phyloP scores from a whole-genome alignment of 2,329 filamentous ascomycete genomes.

The Alternaria infectoria region DNA sequence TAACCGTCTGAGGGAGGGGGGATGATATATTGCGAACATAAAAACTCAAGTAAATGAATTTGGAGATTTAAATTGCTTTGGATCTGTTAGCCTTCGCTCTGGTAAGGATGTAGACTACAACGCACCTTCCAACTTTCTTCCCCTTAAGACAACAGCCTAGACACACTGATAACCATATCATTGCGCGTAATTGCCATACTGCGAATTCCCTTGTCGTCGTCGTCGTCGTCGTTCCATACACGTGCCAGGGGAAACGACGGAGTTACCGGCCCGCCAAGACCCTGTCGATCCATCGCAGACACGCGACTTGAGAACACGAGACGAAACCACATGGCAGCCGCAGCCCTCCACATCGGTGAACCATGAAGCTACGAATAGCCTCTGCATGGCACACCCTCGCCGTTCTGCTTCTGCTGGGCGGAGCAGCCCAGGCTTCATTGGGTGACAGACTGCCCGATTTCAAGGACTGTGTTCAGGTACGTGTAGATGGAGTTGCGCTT shows the following conservation, averaged over 20 bases:
- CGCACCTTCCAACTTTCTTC: too few species aligned
- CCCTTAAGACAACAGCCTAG: too few species aligned
- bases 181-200: not conserved
- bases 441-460: conserved; percentile 91
- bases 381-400: conserved; percentile 34
- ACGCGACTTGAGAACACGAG: conserved; percentile 1
- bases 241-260: not conserved
- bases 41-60: too few species aligned
- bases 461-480: conserved; percentile 80
- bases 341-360: not conserved
- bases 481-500: conserved; percentile 17
- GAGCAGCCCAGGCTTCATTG: conserved; percentile 67
- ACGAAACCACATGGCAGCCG: not conserved
- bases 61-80: not conserved
- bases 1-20: too few species aligned
- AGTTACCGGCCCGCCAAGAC: conserved; percentile 9
- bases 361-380: conserved; percentile 36
- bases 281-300: conserved; percentile 6
- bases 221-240: not conserved
- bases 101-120: too few species aligned
- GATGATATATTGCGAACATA: too few species aligned
- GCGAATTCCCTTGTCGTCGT: not conserved
- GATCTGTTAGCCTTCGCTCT: not conserved
- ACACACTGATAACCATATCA: not conserved
- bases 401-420: conserved; percentile 36